Evolutionary conservation across 2,329 filamentous ascomycete species (phyloP), one percentile per base, ranked within the genome.

Genomic region (Chalaropsis thielavioides): DNA sequence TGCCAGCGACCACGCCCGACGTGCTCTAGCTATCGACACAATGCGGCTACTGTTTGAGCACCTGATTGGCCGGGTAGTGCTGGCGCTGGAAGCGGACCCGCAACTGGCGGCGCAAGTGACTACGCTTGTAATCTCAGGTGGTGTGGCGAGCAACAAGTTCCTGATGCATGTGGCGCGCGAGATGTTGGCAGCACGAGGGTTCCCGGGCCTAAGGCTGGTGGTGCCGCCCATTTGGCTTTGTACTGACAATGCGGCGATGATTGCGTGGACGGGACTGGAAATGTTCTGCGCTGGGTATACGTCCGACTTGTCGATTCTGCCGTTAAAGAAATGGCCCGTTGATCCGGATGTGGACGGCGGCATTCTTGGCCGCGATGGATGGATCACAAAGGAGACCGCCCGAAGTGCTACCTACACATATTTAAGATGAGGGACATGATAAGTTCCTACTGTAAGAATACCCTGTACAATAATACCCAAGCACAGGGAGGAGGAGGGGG

Each of bases 161-260:
- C 78, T 99, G 51, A 82, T 86, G 73, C 81, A 85, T 70, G 80
- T 97, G 54, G 72, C 84, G 64, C 75, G 78, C 41, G 67, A 72
- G 6, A 77, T 78, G 56, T 73, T 96, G 51, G 81, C 86, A 68
- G 81, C 78, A n/a, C 81, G 87, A 54, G 89, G 89, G 0, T 86
- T 84, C 71, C 71, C 72, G 0, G 70, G 83, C 68, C 73, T 95
- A 35, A 70, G 79, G 11, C 74, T 96, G 7, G 75, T 86, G 38
- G 88, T 87, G 64, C 92, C 94, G n/a, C 91, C 91, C 2, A 75
- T 83, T 10, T 78, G 80, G 51, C 79, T 92, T 63, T 97, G 94
- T 72, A 96, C 90, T 0, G 94, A 99, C 72, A 97, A 99, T 74
- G 94, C 94, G 13, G 90, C 91, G 60, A 99, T 99, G 94, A 92